Conservation (phyloP, 73 alveolate genomes). For the Blepharisma japonicum region DNA sequence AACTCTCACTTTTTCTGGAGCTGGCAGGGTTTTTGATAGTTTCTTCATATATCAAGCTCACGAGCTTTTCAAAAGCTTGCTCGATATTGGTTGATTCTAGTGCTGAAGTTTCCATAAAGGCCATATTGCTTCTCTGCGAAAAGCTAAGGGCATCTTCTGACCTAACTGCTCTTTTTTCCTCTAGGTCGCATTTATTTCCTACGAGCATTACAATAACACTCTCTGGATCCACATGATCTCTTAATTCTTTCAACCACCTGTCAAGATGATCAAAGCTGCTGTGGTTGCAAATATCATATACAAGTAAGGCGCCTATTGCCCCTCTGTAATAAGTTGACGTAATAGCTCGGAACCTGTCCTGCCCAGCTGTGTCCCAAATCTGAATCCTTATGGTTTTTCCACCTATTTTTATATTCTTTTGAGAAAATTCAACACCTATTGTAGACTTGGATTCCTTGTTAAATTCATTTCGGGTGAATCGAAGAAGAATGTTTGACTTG, state of each 20-base stretch:
- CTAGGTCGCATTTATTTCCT: slow-evolving; percentile 57
- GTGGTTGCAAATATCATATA: slow-evolving; percentile 48
- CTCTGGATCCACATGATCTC: slow-evolving; percentile 32
- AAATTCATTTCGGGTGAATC: not conserved
- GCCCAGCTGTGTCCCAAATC: slow-evolving; percentile 95
- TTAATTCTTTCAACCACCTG: slow-evolving; percentile 43
- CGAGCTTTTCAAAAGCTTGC: slow-evolving; percentile 29
- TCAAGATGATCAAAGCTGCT: slow-evolving; percentile 32
- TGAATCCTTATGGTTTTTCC: slow-evolving; percentile 56
- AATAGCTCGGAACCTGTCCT: slow-evolving; percentile 70
- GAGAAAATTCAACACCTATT: slow-evolving; percentile 38
- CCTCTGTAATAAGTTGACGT: slow-evolving; percentile 54
- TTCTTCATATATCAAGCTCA: not conserved
- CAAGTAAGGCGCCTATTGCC: slow-evolving; percentile 46
- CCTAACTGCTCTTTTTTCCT: slow-evolving; percentile 51
- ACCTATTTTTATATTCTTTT: slow-evolving; percentile 15
- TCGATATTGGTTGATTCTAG: slow-evolving; percentile 22
- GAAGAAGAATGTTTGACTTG: not conserved
- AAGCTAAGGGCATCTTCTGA: slow-evolving; percentile 27
- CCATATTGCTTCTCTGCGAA: not conserved
- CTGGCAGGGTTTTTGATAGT: too few species aligned
- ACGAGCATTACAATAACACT: slow-evolving; percentile 31
- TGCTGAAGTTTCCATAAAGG: slow-evolving; percentile 34
- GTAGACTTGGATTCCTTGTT: slow-evolving; percentile 52
- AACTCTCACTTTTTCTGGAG: too few species aligned